These are phyloP conservation scores for Umbelopsis ramanniana DNA, from an alignment of 192 early-diverging fungal genomes.

Conservation along the genomic window DNA sequence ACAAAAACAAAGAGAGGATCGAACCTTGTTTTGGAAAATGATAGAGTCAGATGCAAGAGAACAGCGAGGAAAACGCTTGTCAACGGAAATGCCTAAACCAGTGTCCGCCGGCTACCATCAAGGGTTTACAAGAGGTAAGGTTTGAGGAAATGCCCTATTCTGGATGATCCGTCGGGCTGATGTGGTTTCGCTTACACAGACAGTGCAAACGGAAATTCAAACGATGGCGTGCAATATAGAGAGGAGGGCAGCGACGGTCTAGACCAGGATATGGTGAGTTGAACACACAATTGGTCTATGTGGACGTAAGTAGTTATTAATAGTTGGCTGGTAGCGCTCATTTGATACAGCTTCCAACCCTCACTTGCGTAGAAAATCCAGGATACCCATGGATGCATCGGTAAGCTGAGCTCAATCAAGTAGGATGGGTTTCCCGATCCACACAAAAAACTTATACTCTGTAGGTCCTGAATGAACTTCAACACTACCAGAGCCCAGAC, in stretches of 20 bases:
- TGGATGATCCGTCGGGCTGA: neutral
- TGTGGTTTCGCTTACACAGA: neutral
- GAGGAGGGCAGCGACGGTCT: conserved; percentile 27
- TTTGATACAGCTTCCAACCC: conserved; percentile 49
- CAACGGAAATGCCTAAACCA: neutral
- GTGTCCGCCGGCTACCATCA: neutral
- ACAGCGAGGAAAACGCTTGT: conserved; percentile 11
- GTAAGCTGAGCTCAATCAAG: conserved; percentile 41
- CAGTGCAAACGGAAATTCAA: neutral
- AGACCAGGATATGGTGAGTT: conserved; percentile 36
- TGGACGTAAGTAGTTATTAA: neutral
- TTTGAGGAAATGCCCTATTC: too few relatives aligned
- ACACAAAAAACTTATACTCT: conserved; percentile 37
- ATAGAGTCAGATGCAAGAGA: conserved; percentile 6
- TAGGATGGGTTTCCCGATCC: too few relatives aligned
- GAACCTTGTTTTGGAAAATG: neutral
- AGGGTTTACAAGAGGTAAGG: neutral
- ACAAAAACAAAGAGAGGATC: conserved; percentile 31
- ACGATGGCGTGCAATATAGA: neutral
- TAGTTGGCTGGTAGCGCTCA: conserved; percentile 38
- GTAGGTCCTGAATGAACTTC: conserved; percentile 59
- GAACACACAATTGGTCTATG: neutral
- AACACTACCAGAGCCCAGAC: conserved; percentile 61
- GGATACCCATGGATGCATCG: conserved; percentile 70
- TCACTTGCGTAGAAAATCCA: conserved; percentile 64